Percentiles rank a stretch among this genome's conserved stretches.
Evolutionary conservation across 495 filamentous ascomycete genomes (phyloP).

Genomic region (Diplogelasinospora grovesii): DNA sequence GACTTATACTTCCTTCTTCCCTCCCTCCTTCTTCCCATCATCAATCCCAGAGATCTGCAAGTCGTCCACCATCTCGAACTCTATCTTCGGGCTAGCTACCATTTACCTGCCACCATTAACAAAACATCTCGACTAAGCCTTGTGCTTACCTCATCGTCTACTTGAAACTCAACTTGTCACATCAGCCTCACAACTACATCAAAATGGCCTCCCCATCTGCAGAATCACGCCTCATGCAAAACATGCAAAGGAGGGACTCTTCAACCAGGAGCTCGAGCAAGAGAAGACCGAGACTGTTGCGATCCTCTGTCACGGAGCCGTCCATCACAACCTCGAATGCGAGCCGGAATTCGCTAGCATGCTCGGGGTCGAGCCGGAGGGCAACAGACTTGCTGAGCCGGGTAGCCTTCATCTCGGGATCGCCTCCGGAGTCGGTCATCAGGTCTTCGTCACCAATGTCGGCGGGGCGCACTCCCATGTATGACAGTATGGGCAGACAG

Average conservation of each 20-base stretch:
- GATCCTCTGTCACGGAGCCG: slow-evolving; percentile 46
- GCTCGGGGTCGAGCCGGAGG: slow-evolving; percentile 35
- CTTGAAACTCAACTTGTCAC: background rate
- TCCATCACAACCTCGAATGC: slow-evolving; percentile 50
- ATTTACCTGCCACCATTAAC: background rate
- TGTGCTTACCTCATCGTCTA: background rate
- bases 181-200: too few relatives aligned
- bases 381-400: slow-evolving; percentile 47
- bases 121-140: too few relatives aligned
- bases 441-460: slow-evolving; percentile 29
- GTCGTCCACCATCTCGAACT: slow-evolving; percentile 1
- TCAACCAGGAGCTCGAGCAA: slow-evolving; percentile 25
- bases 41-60: too few relatives aligned
- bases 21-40: slow-evolving; percentile 6
- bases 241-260: slow-evolving; percentile 32
- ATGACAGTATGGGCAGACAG: slow-evolving; percentile 25
- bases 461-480: slow-evolving; percentile 28
- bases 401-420: slow-evolving; percentile 41
- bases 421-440: slow-evolving; percentile 26
- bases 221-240: slow-evolving; percentile 23
- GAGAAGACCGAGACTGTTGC: slow-evolving; percentile 43
- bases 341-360: slow-evolving; percentile 40
- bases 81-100: background rate
- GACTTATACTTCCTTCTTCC: slow-evolving; percentile 6
- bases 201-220: slow-evolving; percentile 26